These are phyloP conservation scores for Trichosporon sp. DNA, from an alignment of 1,284 basidiomycete genomes.

Conservation along the genomic window DNA sequence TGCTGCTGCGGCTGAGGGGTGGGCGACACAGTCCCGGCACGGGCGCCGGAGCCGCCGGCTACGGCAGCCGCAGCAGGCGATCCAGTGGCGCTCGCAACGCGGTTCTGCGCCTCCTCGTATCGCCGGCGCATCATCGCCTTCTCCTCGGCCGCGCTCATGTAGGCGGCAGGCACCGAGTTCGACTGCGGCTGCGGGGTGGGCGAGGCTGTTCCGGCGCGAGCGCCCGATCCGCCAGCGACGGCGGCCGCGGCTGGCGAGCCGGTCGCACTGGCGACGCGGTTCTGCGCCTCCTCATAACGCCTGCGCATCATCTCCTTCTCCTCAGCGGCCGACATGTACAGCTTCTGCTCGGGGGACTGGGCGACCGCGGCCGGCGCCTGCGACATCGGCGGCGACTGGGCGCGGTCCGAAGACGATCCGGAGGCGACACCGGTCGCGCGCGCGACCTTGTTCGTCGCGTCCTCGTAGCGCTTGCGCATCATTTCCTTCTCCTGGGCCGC, in stretches of 20 bases:
- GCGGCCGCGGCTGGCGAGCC: too few species aligned
- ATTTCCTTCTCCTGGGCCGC: slow-evolving; percentile 37
- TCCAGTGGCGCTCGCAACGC: not conserved
- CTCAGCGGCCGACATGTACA: slow-evolving; percentile 19
- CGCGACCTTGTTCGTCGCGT: slow-evolving; percentile 18
- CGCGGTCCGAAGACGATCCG: not conserved
- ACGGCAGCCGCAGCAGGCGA: not conserved
- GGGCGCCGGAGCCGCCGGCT: not conserved
- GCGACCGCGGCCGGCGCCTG: not conserved
- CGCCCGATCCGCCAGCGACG: too few species aligned
- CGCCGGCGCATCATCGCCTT: slow-evolving; percentile 26
- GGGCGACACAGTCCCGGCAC: not conserved
- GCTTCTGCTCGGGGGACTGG: not conserved
- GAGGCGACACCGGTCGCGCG: not conserved
- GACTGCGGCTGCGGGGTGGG: too few species aligned
- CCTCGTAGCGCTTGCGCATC: slow-evolving; percentile 34
- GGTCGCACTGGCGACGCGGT: not conserved
- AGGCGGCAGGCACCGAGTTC: not conserved
- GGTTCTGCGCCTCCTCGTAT: slow-evolving; percentile 23
- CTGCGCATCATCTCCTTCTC: slow-evolving; percentile 36
- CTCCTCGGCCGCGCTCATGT: slow-evolving; percentile 23
- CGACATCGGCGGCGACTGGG: not conserved
- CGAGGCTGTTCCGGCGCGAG: too few species aligned
- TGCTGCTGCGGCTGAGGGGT: not conserved
- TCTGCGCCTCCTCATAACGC: slow-evolving; percentile 32